A percentile compares a stretch with the other conserved stretches of the same genome.
phyloP scores from a whole-genome alignment of 78 protist species.

The Thecamonas trahens region DNA sequence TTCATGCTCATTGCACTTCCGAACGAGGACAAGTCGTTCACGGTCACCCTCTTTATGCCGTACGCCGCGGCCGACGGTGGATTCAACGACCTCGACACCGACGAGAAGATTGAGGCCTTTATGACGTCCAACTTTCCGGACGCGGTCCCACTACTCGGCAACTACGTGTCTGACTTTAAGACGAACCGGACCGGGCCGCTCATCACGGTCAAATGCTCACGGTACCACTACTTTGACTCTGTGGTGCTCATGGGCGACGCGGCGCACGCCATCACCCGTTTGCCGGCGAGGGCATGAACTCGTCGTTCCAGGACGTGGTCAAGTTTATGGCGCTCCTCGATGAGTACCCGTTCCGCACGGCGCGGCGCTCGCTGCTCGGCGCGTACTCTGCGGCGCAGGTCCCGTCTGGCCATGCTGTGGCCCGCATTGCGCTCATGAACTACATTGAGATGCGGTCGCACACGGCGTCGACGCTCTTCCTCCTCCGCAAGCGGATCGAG shows the following conservation, averaged over 20 bases:
- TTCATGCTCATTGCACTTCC: conserved; percentile 86
- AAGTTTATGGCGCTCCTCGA: conserved; percentile 52
- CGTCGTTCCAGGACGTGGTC: conserved; percentile 18
- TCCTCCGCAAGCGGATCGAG: conserved; percentile 46
- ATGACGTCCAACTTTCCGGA: conserved; percentile 45
- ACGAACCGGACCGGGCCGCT: conserved; percentile 46
- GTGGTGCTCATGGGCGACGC: conserved; percentile 70
- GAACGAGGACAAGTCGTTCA: conserved; percentile 67
- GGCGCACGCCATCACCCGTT: conserved; percentile 92
- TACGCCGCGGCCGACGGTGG: conserved; percentile 31
- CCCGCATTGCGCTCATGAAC: conserved; percentile 68
- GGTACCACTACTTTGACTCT: neutral
- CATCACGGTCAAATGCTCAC: conserved; percentile 39
- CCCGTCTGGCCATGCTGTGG: conserved; percentile 54
- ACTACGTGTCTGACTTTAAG: conserved; percentile 21
- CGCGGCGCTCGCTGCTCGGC: neutral
- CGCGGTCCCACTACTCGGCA: conserved; percentile 40
- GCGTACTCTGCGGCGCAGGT: conserved; percentile 35
- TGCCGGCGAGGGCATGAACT: conserved; percentile 89
- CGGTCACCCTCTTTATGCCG: conserved; percentile 79
- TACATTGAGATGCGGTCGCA: conserved; percentile 59
- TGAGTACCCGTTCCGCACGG: neutral
- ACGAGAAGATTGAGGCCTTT: conserved; percentile 27
- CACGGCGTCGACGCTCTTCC: conserved; percentile 15
- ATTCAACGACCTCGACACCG: conserved; percentile 11